phyloP scores from a whole-genome alignment of 1,284 basidiomycete genomes.

The Inonotus obliquus region DNA sequence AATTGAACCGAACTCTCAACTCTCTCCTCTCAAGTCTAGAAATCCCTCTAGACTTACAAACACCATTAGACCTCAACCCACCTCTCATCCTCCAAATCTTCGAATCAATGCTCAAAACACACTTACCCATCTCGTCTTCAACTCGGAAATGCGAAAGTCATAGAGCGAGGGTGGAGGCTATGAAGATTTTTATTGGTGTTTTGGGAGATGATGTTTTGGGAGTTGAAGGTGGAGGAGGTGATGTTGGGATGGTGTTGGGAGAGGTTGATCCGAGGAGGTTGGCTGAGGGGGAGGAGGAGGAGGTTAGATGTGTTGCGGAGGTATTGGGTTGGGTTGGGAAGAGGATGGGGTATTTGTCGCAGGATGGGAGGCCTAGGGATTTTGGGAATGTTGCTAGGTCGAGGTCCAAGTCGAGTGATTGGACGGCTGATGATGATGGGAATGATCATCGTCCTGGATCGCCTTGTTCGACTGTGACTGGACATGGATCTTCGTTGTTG shows the following conservation, averaged over 20 bases:
- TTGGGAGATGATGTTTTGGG: slow-evolving; percentile 63
- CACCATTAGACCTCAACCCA: slow-evolving; percentile 67
- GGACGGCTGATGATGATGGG: not conserved
- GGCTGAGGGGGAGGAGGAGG: slow-evolving; percentile 56
- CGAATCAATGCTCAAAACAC: slow-evolving; percentile 48
- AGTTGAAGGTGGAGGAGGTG: slow-evolving; percentile 42
- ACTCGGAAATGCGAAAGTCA: slow-evolving; percentile 38
- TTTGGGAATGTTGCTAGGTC: slow-evolving; percentile 14
- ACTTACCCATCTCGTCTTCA: slow-evolving; percentile 40
- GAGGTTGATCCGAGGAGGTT: slow-evolving; percentile 58
- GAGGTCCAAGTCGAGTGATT: not conserved
- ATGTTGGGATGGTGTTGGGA: slow-evolving; percentile 32
- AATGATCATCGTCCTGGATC: not conserved
- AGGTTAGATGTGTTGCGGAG: slow-evolving; percentile 57
- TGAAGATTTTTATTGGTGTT: slow-evolving; percentile 75
- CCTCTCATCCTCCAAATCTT: slow-evolving; percentile 62
- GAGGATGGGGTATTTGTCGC: slow-evolving; percentile 35
- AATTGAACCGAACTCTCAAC: slow-evolving; percentile 34
- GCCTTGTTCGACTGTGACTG: not conserved
- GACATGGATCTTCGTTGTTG: not conserved
- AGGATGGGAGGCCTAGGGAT: slow-evolving; percentile 16
- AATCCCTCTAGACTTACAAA: slow-evolving; percentile 49
- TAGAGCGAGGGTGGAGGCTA: slow-evolving; percentile 46
- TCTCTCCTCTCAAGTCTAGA: slow-evolving; percentile 44
- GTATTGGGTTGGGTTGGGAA: slow-evolving; percentile 62